Evolutionary conservation across 768 basidiomycete species (phyloP).

Genomic region (Termitomyces sp.): DNA sequence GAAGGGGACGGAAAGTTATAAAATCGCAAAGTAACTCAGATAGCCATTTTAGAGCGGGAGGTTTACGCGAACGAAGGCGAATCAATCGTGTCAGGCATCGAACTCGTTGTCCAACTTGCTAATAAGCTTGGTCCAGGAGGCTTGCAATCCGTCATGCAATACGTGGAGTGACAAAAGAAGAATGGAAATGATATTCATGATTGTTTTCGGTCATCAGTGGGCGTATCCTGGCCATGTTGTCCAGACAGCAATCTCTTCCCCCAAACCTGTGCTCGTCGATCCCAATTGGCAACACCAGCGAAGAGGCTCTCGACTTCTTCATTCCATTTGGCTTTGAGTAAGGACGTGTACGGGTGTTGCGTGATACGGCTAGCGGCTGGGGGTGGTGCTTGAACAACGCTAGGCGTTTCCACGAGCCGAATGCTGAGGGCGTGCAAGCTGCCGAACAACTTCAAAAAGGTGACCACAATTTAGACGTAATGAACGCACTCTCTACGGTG

Average conservation of each 20-base stretch:
- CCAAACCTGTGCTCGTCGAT: slow-evolving; percentile 44
- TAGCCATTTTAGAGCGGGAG: not conserved
- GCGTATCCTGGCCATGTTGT: not conserved
- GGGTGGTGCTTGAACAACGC: slow-evolving; percentile 44
- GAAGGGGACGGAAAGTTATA: too few species aligned
- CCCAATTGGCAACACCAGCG: slow-evolving; percentile 40
- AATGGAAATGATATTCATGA: not conserved
- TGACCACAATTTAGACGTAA: not conserved
- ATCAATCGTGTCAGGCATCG: not conserved
- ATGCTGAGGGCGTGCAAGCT: slow-evolving; percentile 49
- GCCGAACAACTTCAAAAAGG: not conserved
- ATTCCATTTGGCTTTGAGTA: slow-evolving; percentile 59
- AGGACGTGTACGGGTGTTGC: slow-evolving; percentile 39
- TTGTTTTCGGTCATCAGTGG: not conserved
- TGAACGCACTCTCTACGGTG: slow-evolving; percentile 51
- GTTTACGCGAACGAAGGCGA: not conserved
- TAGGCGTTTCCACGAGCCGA: slow-evolving; percentile 48
- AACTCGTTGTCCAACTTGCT: not conserved
- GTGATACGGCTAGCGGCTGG: slow-evolving; percentile 53
- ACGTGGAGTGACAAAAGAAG: not conserved
- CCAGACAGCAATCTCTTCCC: slow-evolving; percentile 45
- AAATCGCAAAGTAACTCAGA: too few species aligned
- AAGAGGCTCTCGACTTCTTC: slow-evolving; percentile 46
- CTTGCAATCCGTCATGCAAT: not conserved
- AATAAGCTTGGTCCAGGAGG: not conserved